Base-by-base conservation (phyloP, 1,139 yeast genomes). In the Saccharomycopsis crataegensis region DNA sequence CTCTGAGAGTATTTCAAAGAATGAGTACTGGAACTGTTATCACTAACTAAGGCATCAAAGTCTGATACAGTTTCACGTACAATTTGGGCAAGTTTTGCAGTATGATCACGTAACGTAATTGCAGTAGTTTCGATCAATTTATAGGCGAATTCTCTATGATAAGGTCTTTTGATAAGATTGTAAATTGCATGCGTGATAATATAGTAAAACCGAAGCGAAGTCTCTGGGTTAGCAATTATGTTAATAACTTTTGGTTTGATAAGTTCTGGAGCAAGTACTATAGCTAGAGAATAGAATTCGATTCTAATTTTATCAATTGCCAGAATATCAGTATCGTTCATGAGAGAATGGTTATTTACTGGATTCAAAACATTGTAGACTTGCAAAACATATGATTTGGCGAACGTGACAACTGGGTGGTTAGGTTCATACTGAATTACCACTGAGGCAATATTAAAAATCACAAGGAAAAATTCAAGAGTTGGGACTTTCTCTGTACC, bases 361-460 rank as follows among this genome's bases (percentile, higher is more conserved):
- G 64, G 66, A 12, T 60, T 61, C 17, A 69, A 62, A 51, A 65
- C 70, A 16, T 64, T 66, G 58, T 68, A 70, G 6, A 73, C 72
- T 17, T 65, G 64, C 53, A 76, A 80, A 44, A 76, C 62, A 57
- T 71, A 67, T n/a, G 57, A 58, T 44, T 67, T 55, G 8, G 81
- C 67, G 61, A 78, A 82, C 47, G 62, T 64, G 12, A 74, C 75
- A 7, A 80, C 62, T 0, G 79, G 73, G 61, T 78, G 78, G 8
- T 65, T 57, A 4, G 79, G 74, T 7, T 79, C 80, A 53, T 74
- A 63, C 48, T 70, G 71, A 55, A 70, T 72, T 6, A 78, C 65
- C 46, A 75, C 71, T 40, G 78, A 70, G 59, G 67, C 79, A 71
- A 67, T 73, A 67, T 58, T 61, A 31, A 69, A 61, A 11, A 67